phyloP scores from a whole-genome alignment of 2,329 filamentous ascomycete genomes.

The Nemania serpens region DNA sequence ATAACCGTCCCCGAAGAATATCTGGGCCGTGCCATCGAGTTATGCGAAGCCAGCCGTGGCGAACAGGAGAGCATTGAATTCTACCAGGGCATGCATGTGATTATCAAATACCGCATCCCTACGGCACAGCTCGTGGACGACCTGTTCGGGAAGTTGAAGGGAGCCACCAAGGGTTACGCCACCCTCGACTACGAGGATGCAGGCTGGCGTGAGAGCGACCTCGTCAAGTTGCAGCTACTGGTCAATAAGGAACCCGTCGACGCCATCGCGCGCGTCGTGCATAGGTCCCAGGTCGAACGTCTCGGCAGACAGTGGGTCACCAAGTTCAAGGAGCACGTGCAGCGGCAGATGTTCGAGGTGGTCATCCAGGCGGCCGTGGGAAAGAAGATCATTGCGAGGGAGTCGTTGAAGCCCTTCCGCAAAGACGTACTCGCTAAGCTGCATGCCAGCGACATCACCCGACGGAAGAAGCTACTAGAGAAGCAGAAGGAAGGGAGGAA shows the following conservation, averaged over 20 bases:
- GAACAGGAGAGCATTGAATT: constrained; percentile 87
- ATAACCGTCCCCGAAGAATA: constrained; percentile 94
- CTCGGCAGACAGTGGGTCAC: constrained; percentile 87
- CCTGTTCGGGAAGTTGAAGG: constrained; percentile 95
- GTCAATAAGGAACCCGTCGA: constrained; percentile 95
- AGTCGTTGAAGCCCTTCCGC: constrained; percentile 94
- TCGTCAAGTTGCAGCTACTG: constrained; percentile 88
- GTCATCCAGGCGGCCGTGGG: constrained; percentile 91
- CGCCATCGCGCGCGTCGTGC: constrained; percentile 89
- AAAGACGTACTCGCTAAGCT: constrained; percentile 95
- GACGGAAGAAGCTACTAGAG: constrained; percentile 85
- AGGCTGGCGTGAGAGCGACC: constrained; percentile 77
- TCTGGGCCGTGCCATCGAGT: constrained; percentile 89
- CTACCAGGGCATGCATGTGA: constrained; percentile 90
- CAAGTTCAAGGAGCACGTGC: constrained; percentile 96
- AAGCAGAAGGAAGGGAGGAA: constrained; percentile 97
- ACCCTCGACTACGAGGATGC: constrained; percentile 96
- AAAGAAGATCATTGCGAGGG: constrained; percentile 80
- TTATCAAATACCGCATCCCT: constrained; percentile 89
- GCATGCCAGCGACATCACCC: constrained; percentile 84
- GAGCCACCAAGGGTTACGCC: constrained; percentile 91
- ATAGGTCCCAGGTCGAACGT: constrained; percentile 77
- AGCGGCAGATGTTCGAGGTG: constrained; percentile 96
- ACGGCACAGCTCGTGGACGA: constrained; percentile 92
- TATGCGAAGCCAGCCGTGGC: constrained; percentile 89